Evolutionary conservation across 2,329 filamentous ascomycete genomes (phyloP).

Genomic region (Helminthosporium solani): DNA sequence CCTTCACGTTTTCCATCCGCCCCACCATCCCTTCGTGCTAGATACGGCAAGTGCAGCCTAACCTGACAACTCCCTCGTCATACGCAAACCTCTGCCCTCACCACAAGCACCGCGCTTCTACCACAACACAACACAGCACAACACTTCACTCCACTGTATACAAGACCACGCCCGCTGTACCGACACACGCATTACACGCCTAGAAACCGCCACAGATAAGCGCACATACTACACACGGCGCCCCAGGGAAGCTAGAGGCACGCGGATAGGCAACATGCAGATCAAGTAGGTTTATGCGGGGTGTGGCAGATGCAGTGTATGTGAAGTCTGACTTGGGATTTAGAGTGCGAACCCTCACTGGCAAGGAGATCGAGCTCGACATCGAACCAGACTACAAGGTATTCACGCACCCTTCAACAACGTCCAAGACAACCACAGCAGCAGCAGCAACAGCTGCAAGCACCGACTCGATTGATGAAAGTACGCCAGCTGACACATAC

Average conservation of each 20-base stretch:
- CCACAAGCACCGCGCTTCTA: too few relatives aligned
- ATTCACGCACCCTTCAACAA: conserved; percentile 19
- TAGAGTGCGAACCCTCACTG: conserved; percentile 95
- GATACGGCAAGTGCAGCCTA: conserved; percentile 17
- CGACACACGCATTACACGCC: background rate
- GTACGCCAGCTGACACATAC: conserved; percentile 10
- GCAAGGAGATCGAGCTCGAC: conserved; percentile 98
- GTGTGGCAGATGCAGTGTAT: background rate
- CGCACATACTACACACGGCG: background rate
- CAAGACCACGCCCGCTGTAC: background rate
- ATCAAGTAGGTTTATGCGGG: conserved; percentile 31
- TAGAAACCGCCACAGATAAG: background rate
- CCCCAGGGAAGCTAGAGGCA: background rate
- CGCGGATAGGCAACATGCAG: conserved; percentile 28
- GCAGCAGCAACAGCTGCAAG: too few relatives aligned
- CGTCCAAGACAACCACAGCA: background rate
- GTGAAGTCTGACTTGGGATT: conserved; percentile 13
- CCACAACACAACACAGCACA: conserved; percentile 8
- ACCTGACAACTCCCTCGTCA: background rate
- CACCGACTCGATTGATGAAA: too few relatives aligned
- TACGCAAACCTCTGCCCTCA: background rate
- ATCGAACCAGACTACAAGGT: conserved; percentile 95
- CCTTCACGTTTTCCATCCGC: conserved; percentile 11
- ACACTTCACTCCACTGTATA: too few relatives aligned
- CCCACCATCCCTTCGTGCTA: conserved; percentile 5